Base-by-base conservation (phyloP, 208 protist species). In the Acanthamoeba lenticulata region DNA sequence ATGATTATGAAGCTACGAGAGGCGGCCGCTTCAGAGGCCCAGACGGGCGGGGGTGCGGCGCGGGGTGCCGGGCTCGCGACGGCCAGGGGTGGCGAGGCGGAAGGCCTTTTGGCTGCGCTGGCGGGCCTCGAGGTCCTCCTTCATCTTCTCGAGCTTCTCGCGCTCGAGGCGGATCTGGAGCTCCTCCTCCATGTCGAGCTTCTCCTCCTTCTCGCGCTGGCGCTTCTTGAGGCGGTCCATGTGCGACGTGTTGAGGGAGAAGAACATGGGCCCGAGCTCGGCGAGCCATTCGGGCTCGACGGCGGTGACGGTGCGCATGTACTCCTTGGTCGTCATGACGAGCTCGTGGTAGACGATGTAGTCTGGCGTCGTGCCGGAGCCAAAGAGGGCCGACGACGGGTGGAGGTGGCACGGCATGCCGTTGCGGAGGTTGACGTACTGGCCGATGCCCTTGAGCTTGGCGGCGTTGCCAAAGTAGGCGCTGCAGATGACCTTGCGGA, bases 341-440 rank as follows among this genome's bases (percentile, higher is more conserved):
- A 99, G 97, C 94, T 99, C 99, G 90, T 99, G 98, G 97, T 99
- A 99, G 15, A 99, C 97, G 52, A 99, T 97, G 95, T 99, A 99
- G 85, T 99, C 98, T 15, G 97, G 95, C 93, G 98, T 99, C 91
- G 98, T 97, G 32, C 98, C 99, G 32, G 99, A 94, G 21, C 98
- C 98, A 97, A 98, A 99, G 11, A 99, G 96, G 0, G 99, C 98
- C 40, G 97, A 99, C 38, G 98, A 99, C 6, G 99, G 99, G 97
- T 99, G 99, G 52, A 99, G 95, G 72, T 97, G 95, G 94, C 98
- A 99, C 29, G 97, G 96, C 90, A 99, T 98, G 69, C 99, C 97
- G 11, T 93, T 99, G 49, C 99, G 97, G 95, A 99, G 96, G 74
- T 99, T 99, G 3, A 98, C 97, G 96, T 99, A 99, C 94, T 99